Conservation (phyloP, 1,284 basidiomycete species). For the Leccinum pachyderme region DNA sequence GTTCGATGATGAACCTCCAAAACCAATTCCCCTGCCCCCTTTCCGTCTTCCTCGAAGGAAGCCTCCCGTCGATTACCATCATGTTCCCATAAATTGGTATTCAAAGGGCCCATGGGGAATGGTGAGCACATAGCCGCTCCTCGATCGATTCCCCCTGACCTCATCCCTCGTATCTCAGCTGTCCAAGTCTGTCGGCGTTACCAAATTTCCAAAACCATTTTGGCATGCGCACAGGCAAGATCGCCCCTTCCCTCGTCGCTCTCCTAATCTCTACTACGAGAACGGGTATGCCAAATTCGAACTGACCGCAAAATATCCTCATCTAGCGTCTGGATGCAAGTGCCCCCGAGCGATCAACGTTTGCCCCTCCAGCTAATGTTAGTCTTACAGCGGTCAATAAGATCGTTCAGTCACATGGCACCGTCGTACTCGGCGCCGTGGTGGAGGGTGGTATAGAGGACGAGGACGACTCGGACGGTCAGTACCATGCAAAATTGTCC, state of each 20-base stretch:
- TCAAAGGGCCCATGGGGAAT: constrained; percentile 17
- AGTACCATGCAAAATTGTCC: constrained; percentile 1
- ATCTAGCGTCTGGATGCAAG: constrained; percentile 32
- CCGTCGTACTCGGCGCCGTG: constrained; percentile 38
- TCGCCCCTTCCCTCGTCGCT: constrained; percentile 13
- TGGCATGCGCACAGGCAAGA: constrained; percentile 24
- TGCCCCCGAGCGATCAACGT: neutral
- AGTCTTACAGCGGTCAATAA: constrained; percentile 39
- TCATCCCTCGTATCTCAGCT: constrained; percentile 14
- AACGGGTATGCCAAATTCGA: constrained; percentile 29
- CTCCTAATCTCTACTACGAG: constrained; percentile 23
- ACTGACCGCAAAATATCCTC: constrained; percentile 28
- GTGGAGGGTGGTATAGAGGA: constrained; percentile 38
- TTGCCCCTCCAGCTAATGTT: constrained; percentile 9
- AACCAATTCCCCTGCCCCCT: constrained; percentile 6
- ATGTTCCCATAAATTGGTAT: constrained; percentile 20
- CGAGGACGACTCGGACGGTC: constrained; percentile 33
- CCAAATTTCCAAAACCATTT: constrained; percentile 28
- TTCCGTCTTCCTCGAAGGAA: constrained; percentile 14
- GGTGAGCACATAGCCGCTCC: constrained; percentile 13
- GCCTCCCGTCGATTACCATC: constrained; percentile 17
- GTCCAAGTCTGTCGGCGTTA: constrained; percentile 10
- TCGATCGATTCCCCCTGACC: neutral
- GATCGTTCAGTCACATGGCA: constrained; percentile 38
- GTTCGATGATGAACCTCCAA: neutral